These are phyloP conservation scores for Citrullus colocynthis DNA, from an alignment of 306 rosid species.

Conservation along the genomic window DNA sequence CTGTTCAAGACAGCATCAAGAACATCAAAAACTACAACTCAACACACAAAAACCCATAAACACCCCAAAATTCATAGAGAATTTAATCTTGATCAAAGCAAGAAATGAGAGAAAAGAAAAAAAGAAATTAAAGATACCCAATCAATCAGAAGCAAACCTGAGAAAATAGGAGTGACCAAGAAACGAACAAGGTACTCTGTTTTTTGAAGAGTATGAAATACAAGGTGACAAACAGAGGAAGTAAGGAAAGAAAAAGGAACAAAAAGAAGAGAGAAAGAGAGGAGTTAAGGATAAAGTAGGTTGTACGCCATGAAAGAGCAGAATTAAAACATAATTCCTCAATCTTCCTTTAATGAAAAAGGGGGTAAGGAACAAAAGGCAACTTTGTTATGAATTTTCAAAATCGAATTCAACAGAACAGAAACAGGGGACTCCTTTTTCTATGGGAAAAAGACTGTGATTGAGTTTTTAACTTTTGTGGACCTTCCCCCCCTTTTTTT, in stretches of 20 bases:
- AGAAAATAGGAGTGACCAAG: background rate
- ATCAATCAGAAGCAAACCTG: background rate
- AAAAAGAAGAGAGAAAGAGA: background rate
- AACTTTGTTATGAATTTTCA: background rate
- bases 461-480: background rate
- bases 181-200: background rate
- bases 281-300: constrained; percentile 3
- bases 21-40: background rate
- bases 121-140: background rate
- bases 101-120: background rate
- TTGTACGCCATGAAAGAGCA: background rate
- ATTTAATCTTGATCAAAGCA: background rate
- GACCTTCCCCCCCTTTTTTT: no score
- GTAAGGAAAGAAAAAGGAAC: background rate
- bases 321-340: background rate
- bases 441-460: background rate
- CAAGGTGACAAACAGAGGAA: background rate
- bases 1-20: background rate
- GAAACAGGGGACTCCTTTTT: background rate
- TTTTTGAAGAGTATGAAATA: background rate
- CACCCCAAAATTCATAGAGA: background rate
- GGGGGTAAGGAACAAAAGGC: constrained; percentile 1
- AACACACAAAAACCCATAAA: background rate
- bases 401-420: background rate
- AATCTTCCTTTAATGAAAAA: background rate